Base-by-base conservation (phyloP, 495 filamentous ascomycete species). In the Aspergillus diversus region DNA sequence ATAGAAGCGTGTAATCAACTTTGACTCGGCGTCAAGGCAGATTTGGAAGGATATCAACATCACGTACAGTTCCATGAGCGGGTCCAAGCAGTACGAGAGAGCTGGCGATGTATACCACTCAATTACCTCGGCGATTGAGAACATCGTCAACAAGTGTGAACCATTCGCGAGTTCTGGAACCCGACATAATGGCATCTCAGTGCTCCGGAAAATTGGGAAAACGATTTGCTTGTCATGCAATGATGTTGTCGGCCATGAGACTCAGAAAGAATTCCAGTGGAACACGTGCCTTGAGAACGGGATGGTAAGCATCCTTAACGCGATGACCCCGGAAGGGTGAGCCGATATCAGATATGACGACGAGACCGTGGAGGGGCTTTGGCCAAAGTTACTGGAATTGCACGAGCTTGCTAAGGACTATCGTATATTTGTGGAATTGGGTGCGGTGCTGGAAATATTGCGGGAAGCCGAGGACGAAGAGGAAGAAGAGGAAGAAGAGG, bases 131-230 rank as follows among this genome's bases (percentile, higher is more conserved):
- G 48, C 35, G 1, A 55, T 63, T 4, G 27, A 53, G n/a, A 3
- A 9, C 8, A 66, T 69, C 16, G 27, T 39, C 15, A 11, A 43
- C 5, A n/a, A 65, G 12, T 70, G 68, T 56, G 62, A 56, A 35
- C 27, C 33, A 8, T 34, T 47, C 15, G n/a, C 54, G 12, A 60
- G 57, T 37, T 50, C 63, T 6, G 33, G 55, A 17, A 69, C 63
- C 5, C 64, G 66, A 1, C 31, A 52, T 8, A 71, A 69, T 57
- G 69, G 61, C 4, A 53, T 71, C 4, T 64, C 59, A 3, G 62
- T 61, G 12, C 57, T 67, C 1, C 58, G 62, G 33, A 69, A 69
- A 48, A 69, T 69, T 21, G 69, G 66, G 12, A 67, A 69, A 61
- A 67, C 56, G 3, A 65, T 69, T 54, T 47, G 35, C 0, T 51